phyloP scores from a whole-genome alignment of 352 stramenopile genomes.

The Nothophytophthora sp. region DNA sequence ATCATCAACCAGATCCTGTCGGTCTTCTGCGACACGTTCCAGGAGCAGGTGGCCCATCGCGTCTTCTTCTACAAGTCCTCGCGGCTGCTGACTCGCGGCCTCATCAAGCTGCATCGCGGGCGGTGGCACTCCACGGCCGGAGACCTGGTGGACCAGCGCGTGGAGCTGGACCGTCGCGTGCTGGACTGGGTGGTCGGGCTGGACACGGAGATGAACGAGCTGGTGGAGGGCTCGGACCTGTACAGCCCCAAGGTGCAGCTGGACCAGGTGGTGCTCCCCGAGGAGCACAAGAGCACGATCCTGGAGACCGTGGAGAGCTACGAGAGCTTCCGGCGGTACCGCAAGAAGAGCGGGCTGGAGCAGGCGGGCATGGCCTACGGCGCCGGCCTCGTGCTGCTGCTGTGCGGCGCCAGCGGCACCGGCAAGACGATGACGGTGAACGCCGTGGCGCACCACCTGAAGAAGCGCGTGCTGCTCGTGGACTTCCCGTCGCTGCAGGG shows the following conservation, averaged over 20 bases:
- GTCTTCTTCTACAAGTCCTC: conserved; percentile 91
- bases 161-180: conserved; percentile 84
- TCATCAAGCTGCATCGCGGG: conserved; percentile 81
- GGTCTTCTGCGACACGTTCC: conserved; percentile 89
- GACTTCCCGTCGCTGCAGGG: conserved; percentile 87
- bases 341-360: conserved; percentile 78
- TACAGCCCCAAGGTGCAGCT: conserved; percentile 85
- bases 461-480: conserved; percentile 88
- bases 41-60: conserved; percentile 85
- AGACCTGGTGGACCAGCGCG: conserved; percentile 86
- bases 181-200: conserved; percentile 88
- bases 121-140: conserved; percentile 83
- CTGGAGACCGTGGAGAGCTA: conserved; percentile 84
- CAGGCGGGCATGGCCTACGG: conserved; percentile 77
- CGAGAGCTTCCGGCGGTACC: conserved; percentile 76
- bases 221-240: conserved; percentile 88
- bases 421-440: conserved; percentile 93
- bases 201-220: conserved; percentile 90
- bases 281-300: conserved; percentile 83
- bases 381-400: conserved; percentile 73
- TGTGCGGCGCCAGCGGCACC: conserved; percentile 85
- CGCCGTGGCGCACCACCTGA: conserved; percentile 80
- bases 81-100: conserved; percentile 64
- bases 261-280: conserved; percentile 83
- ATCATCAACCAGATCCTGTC: conserved; percentile 90